Conservation (phyloP, 352 stramenopile species). For the Blastocystis sp. region DNA sequence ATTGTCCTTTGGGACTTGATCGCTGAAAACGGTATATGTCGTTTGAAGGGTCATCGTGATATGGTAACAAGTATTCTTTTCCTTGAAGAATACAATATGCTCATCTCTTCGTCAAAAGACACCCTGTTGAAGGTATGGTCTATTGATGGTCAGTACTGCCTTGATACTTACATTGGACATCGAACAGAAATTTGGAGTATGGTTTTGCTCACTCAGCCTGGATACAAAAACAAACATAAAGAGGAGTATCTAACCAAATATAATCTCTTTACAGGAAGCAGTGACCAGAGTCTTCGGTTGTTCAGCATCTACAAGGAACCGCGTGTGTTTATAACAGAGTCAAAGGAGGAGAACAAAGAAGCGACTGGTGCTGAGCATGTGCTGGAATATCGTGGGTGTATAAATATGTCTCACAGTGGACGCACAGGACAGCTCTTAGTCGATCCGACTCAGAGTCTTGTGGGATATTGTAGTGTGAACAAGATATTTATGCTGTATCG, state of each 20-base stretch:
- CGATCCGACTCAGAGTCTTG: slow-evolving; percentile 69
- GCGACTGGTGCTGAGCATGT: slow-evolving; percentile 65
- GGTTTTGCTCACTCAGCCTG: slow-evolving; percentile 67
- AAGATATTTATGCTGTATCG: slow-evolving; percentile 85
- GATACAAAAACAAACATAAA: not conserved
- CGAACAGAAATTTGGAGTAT: slow-evolving; percentile 84
- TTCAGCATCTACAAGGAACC: slow-evolving; percentile 48
- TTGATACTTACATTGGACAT: slow-evolving; percentile 85
- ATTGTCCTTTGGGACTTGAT: slow-evolving; percentile 87
- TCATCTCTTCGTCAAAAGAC: slow-evolving; percentile 83
- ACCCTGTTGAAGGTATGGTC: slow-evolving; percentile 86
- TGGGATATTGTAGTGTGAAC: slow-evolving; percentile 70
- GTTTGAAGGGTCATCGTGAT: slow-evolving; percentile 84
- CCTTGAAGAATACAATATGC: slow-evolving; percentile 68
- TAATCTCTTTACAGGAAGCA: slow-evolving; percentile 36
- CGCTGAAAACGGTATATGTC: slow-evolving; percentile 78
- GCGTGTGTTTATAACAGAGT: not conserved
- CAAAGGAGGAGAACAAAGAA: slow-evolving; percentile 9
- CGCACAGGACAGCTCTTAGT: slow-evolving; percentile 72
- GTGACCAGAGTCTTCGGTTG: slow-evolving; percentile 47
- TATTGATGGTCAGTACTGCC: slow-evolving; percentile 82
- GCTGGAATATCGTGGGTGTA: slow-evolving; percentile 72
- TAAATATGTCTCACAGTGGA: slow-evolving; percentile 75
- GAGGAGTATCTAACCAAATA: slow-evolving; percentile 32
- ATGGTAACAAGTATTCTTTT: slow-evolving; percentile 82